Evolutionary conservation across 1,284 basidiomycete genomes (phyloP).

Genomic region (Ceratobasidium sp.): DNA sequence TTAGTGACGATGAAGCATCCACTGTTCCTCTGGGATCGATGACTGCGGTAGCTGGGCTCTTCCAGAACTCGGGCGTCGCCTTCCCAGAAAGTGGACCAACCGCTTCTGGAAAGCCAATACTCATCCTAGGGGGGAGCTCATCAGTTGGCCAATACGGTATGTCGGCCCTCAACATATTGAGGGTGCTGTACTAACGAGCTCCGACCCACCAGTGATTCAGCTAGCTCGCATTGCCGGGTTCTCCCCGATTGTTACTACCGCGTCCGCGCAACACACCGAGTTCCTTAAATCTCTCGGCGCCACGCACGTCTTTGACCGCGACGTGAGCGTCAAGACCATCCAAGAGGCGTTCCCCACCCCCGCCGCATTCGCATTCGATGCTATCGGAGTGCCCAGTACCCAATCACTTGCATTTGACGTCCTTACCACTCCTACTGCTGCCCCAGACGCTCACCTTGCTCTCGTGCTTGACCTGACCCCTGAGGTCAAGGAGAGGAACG

Average conservation of each 20-base stretch:
- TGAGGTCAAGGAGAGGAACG: constrained; percentile 4
- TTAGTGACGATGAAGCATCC: constrained; percentile 20
- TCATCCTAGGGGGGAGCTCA: constrained; percentile 46
- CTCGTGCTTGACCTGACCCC: neutral
- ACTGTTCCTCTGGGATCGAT: constrained; percentile 26
- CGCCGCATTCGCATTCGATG: constrained; percentile 59
- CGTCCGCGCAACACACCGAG: constrained; percentile 62
- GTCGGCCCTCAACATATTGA: neutral
- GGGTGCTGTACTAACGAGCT: neutral
- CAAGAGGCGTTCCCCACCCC: constrained; percentile 53
- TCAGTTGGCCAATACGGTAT: constrained; percentile 38
- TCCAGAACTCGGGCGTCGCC: constrained; percentile 40
- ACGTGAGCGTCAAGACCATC: constrained; percentile 54
- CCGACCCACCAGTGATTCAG: constrained; percentile 45
- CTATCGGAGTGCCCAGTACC: constrained; percentile 56
- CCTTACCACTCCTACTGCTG: constrained; percentile 45
- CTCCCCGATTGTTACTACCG: constrained; percentile 57
- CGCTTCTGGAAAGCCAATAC: constrained; percentile 17
- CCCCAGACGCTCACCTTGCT: constrained; percentile 16
- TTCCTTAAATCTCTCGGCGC: constrained; percentile 66
- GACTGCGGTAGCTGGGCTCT: constrained; percentile 37
- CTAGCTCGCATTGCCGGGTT: constrained; percentile 50
- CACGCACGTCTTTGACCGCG: constrained; percentile 66
- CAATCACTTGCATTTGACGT: constrained; percentile 55
- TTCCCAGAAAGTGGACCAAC: constrained; percentile 11